Percentiles rank a stretch among this genome's conserved stretches.
Evolutionary conservation across 2,329 filamentous ascomycete genomes (phyloP).

Genomic region (Alternaria alternata): DNA sequence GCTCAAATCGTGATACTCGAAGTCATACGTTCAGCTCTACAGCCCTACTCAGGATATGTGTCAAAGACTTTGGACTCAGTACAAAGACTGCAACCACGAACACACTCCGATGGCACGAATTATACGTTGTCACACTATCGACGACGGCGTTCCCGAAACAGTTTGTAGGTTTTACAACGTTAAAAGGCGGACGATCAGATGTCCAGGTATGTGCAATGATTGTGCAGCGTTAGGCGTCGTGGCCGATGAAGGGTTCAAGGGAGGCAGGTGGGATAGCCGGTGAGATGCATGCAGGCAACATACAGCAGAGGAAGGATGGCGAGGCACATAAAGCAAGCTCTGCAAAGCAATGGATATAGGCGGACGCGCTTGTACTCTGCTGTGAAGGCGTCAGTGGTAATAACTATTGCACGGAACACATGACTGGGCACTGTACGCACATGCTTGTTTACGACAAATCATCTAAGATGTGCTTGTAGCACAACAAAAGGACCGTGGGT

Average conservation of each 20-base stretch:
- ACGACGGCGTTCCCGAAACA: background rate
- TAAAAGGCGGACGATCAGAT: background rate
- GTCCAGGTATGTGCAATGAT: background rate
- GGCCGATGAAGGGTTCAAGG: conserved; percentile 7
- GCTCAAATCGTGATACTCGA: background rate
- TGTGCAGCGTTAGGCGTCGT: background rate
- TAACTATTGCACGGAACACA: background rate
- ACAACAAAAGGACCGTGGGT: conserved; percentile 16
- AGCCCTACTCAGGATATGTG: background rate
- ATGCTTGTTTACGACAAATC: background rate
- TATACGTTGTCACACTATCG: background rate
- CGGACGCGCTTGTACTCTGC: background rate
- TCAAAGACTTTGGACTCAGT: conserved; percentile 3
- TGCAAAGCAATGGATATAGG: background rate
- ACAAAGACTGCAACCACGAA: conserved; percentile 11
- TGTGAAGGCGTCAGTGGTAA: background rate
- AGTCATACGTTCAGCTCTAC: background rate
- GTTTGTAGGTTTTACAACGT: background rate
- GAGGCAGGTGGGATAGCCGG: background rate
- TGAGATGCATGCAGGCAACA: background rate
- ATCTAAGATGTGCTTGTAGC: background rate
- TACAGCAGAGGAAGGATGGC: background rate
- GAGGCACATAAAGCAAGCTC: background rate
- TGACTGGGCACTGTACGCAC: background rate
- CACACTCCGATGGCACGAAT: background rate